phyloP scores from a whole-genome alignment of 306 rosid genomes.

The Vigna unguiculata region DNA sequence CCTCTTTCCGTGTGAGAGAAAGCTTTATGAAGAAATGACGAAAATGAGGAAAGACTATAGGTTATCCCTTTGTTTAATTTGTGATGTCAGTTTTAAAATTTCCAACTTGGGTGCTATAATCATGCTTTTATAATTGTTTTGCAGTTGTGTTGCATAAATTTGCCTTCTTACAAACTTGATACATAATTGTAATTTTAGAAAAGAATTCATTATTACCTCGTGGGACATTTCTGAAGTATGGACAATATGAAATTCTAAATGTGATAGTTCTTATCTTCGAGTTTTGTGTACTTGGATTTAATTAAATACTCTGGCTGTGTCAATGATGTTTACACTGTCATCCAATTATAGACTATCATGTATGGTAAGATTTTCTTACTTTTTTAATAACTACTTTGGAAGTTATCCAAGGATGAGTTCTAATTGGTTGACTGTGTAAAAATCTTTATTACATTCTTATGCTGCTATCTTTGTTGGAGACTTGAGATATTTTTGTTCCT shows the following conservation, averaged over 20 bases:
- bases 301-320: not conserved
- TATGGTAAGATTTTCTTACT: not conserved
- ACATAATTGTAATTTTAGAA: not conserved
- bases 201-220: not conserved
- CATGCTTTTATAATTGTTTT: constrained; percentile 1
- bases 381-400: not conserved
- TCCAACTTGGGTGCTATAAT: not conserved
- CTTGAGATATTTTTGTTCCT: constrained; percentile 6
- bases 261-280: not conserved
- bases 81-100: not conserved
- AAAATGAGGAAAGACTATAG: not conserved
- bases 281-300: constrained; percentile 8
- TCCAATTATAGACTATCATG: not conserved
- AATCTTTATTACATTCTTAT: not conserved
- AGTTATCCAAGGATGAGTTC: not conserved
- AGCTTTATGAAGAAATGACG: not conserved
- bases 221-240: not conserved
- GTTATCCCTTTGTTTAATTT: constrained; percentile 1
- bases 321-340: not conserved
- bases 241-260: not conserved
- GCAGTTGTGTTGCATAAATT: constrained; percentile 3
- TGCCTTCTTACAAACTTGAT: not conserved
- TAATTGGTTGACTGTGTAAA: not conserved
- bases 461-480: not conserved
- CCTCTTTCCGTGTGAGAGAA: constrained; percentile 10